phyloP scores from a whole-genome alignment of 345 rosid species.

The Arabidopsis arenosa region DNA sequence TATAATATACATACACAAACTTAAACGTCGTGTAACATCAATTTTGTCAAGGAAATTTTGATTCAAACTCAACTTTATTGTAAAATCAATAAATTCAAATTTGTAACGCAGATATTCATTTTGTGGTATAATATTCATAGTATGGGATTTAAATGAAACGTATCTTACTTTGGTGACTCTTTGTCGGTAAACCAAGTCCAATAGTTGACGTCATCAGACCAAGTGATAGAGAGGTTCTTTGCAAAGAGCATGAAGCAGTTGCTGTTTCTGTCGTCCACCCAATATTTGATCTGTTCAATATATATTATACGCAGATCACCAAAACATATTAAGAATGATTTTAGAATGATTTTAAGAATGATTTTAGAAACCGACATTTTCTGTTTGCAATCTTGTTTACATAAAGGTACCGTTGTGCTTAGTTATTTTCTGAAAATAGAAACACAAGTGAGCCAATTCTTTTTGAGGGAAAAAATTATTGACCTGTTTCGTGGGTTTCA shows the following conservation, averaged over 20 bases:
- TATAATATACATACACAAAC: background rate
- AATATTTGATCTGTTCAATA: slow-evolving; percentile 49
- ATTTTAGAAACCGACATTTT: background rate
- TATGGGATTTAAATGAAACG: background rate
- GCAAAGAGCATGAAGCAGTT: slow-evolving; percentile 72
- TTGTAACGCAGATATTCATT: background rate
- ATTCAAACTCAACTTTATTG: no score
- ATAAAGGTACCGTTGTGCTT: background rate
- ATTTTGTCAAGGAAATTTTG: background rate
- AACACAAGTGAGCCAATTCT: background rate
- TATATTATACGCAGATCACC: slow-evolving; percentile 9
- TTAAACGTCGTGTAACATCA: background rate
- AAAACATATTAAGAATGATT: background rate
- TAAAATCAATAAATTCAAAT: background rate
- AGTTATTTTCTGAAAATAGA: background rate
- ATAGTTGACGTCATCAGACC: slow-evolving; percentile 56
- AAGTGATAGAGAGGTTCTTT: slow-evolving; percentile 59
- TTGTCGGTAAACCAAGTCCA: slow-evolving; percentile 60
- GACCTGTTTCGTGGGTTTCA: slow-evolving; percentile 55
- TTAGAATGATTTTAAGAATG: no score
- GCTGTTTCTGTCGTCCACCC: slow-evolving; percentile 59
- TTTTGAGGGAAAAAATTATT: background rate
- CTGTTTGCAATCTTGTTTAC: background rate
- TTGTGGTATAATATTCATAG: background rate
- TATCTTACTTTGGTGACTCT: slow-evolving; percentile 52